Evolutionary conservation across 2,329 filamentous ascomycete genomes (phyloP).

Genomic region (Verticillium alfalfae): DNA sequence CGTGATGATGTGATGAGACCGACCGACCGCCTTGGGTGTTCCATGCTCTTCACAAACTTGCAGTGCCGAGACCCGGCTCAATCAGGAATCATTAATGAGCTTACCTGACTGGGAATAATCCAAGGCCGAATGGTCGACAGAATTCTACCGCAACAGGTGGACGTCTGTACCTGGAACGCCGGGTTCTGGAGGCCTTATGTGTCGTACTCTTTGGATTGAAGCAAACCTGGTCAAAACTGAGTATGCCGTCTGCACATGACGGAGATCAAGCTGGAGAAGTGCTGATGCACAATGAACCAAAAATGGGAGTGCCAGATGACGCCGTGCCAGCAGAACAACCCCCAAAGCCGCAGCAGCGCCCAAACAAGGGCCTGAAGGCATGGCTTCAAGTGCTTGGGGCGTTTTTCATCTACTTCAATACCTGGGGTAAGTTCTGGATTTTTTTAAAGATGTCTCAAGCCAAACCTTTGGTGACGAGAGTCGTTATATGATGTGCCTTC

Average conservation of each 20-base stretch:
- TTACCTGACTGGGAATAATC: neutral
- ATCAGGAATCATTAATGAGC: neutral
- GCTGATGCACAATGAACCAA: neutral
- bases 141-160: neutral
- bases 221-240: neutral
- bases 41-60: neutral
- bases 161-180: neutral
- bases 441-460: neutral
- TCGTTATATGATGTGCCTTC: neutral
- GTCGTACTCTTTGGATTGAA: too few species aligned
- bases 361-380: conserved; percentile 24
- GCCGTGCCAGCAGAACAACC: neutral
- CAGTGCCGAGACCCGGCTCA: neutral
- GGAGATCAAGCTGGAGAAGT: neutral
- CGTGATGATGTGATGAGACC: neutral
- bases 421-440: conserved; percentile 26
- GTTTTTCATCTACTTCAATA: conserved; percentile 41
- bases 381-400: conserved; percentile 40
- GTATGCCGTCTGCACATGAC: neutral
- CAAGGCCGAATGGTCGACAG: neutral
- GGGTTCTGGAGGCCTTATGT: too few species aligned
- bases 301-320: neutral
- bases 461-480: neutral
- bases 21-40: neutral
- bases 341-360: conserved; percentile 2